Evolutionary conservation across 495 filamentous ascomycete species (phyloP), one percentile per base, ranked within the genome.

Genomic region (Aspergillus panamensis): DNA sequence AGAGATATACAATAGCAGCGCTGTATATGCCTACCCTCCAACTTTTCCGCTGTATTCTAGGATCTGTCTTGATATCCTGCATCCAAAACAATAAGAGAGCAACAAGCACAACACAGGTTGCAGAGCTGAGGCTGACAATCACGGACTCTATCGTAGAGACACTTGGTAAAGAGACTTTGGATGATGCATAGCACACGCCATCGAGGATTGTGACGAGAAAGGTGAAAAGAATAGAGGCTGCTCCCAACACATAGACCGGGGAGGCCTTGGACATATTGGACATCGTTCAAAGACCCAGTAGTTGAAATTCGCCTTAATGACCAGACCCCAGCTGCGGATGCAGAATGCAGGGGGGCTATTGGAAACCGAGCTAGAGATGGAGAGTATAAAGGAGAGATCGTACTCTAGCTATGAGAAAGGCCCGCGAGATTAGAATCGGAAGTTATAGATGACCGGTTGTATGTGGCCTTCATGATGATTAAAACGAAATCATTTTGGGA

Each of bases 151-250:
- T 59, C 8, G 62, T 43, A 8, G 55, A 53, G 8, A 55, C 59
- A 35, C 54, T 53, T 2, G 63, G 60, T 21, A 61, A 56, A 7
- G 62, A 58, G 25, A 62, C 59, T 51, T 63, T 58, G 21, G 65
- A 66, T 17, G 54, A 61, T 1, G 62, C 65, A 53, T 67, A 74
- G 20, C 62, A 70, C n/a, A 76, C 42, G 32, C 69, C 72, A 61
- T 71, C 66, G 35, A 75, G 58, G 30, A 78, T 60, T 1, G 69
- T 73, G 19, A 59, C 60, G 42, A 69, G 60, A 31, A 71, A 59
- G 7, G 70, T 68, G 17, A 56, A 63, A 16, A 69, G 42, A 6
- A 71, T 48, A 6, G 68, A 65, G 43, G 60, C 58, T 30, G 55
- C 68, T 25, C 70, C 71, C 42, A 75, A 29, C 12, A 59, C 48